phyloP scores from a whole-genome alignment of 2,329 filamentous ascomycete genomes.

The Penicillium rolfsii region DNA sequence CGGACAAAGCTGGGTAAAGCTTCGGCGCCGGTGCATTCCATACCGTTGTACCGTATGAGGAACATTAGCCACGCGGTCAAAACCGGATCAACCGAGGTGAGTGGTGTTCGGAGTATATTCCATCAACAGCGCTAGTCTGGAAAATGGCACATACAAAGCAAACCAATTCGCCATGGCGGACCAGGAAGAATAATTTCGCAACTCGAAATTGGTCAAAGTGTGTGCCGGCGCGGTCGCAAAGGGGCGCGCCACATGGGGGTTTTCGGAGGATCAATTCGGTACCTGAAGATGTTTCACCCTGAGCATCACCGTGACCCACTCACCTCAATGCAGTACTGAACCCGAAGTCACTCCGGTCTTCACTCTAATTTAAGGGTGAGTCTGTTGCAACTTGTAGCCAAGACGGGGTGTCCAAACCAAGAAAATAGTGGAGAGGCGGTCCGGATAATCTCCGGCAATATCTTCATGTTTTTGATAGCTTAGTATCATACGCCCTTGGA shows the following conservation, averaged over 20 bases:
- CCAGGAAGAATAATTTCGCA: conserved; percentile 7
- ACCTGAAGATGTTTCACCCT: conserved; percentile 28
- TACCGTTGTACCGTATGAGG: not conserved
- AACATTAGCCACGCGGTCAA: not conserved
- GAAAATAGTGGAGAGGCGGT: not conserved
- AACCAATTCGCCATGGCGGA: not conserved
- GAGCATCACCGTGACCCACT: conserved; percentile 19
- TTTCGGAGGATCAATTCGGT: conserved; percentile 14
- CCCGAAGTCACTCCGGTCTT: conserved; percentile 14
- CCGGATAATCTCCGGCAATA: not conserved
- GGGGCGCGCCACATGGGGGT: not conserved
- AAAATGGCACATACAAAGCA: not conserved
- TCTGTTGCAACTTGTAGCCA: not conserved
- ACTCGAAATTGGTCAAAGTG: conserved; percentile 11
- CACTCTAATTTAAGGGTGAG: conserved; percentile 12
- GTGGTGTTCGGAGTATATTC: not conserved
- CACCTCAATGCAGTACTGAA: conserved; percentile 15
- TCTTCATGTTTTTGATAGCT: not conserved
- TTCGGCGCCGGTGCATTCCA: not conserved
- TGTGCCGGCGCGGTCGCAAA: not conserved
- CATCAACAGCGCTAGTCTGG: not conserved
- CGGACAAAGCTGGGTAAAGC: not conserved
- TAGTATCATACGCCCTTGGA: not conserved
- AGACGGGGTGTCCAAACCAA: not conserved
- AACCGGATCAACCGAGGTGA: not conserved